A percentile compares a stretch with the other conserved stretches of the same genome.
Evolutionary conservation across 2,329 filamentous ascomycete genomes (phyloP).

Genomic region (Metarhizium brunneum): DNA sequence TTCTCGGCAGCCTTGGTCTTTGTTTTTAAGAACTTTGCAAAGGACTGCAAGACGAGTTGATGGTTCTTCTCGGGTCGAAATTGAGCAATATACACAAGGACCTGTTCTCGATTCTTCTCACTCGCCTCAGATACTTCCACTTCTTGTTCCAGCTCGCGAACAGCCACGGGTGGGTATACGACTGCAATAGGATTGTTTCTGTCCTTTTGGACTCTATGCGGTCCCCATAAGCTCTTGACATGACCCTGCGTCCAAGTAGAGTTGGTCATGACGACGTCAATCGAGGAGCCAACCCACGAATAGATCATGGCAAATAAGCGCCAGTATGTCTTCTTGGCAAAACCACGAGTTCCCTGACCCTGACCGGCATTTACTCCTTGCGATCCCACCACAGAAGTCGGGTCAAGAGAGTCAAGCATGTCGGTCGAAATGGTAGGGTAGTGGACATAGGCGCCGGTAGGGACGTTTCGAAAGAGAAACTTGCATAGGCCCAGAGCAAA

Average conservation of each 20-base stretch:
- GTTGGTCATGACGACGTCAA: constrained; percentile 97
- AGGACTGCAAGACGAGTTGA: constrained; percentile 73
- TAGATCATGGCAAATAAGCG: constrained; percentile 74
- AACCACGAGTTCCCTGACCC: constrained; percentile 62
- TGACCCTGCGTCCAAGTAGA: constrained; percentile 88
- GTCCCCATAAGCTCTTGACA: constrained; percentile 71
- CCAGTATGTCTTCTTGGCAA: constrained; percentile 77
- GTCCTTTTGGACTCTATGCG: constrained; percentile 36
- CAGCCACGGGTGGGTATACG: constrained; percentile 87
- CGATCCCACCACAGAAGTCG: constrained; percentile 43
- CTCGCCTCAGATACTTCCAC: constrained; percentile 62
- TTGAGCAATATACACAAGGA: constrained; percentile 88
- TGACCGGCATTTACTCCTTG: constrained; percentile 78
- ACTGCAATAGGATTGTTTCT: constrained; percentile 53
- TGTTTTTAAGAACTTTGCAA: constrained; percentile 62
- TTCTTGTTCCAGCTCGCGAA: constrained; percentile 68
- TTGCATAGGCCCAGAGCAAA: constrained; percentile 80
- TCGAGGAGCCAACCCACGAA: constrained; percentile 67
- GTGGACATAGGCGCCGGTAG: constrained; percentile 90
- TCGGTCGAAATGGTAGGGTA: constrained; percentile 98
- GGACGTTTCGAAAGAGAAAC: constrained; percentile 68
- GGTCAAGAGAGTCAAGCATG: constrained; percentile 80
- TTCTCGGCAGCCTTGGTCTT: constrained; percentile 37
- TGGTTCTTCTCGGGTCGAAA: constrained; percentile 98
- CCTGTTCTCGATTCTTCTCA: constrained; percentile 60